Percentiles rank a stretch among this genome's conserved stretches.
Conservation (phyloP, 352 stramenopile genomes). For the Phytophthora sp. region DNA sequence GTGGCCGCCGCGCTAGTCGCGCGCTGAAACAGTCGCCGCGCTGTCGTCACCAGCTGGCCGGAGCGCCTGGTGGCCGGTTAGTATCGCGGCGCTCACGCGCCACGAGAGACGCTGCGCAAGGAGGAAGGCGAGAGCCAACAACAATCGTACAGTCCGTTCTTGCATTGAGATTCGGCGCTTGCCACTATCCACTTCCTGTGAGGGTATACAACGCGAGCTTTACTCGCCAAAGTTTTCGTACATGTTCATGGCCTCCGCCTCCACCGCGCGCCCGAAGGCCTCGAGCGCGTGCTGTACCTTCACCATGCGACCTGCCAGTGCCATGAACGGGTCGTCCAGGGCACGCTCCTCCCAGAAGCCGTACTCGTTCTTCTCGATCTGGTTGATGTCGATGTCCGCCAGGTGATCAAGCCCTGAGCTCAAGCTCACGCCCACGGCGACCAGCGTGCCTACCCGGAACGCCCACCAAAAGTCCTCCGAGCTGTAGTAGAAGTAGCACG, state of each 20-base stretch:
- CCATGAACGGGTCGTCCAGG: slow-evolving; percentile 51
- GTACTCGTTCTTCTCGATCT: slow-evolving; percentile 47
- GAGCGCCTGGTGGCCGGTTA: slow-evolving; percentile 8
- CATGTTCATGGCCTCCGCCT: slow-evolving; percentile 68
- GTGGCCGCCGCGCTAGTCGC: neutral
- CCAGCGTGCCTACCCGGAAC: slow-evolving; percentile 60
- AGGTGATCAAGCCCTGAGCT: slow-evolving; percentile 65
- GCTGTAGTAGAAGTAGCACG: slow-evolving; percentile 64
- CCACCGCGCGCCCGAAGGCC: slow-evolving; percentile 24
- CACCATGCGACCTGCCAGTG: slow-evolving; percentile 43
- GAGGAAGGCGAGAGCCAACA: neutral
- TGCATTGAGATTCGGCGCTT: slow-evolving; percentile 13
- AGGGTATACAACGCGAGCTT: neutral
- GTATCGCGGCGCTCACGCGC: slow-evolving; percentile 18
- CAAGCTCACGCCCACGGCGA: slow-evolving; percentile 57
- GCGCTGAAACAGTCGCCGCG: neutral
- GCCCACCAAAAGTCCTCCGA: slow-evolving; percentile 57
- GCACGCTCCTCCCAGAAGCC: slow-evolving; percentile 65
- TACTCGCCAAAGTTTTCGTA: slow-evolving; percentile 75
- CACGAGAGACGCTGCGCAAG: slow-evolving; percentile 18
- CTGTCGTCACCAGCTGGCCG: neutral
- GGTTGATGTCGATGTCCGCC: slow-evolving; percentile 53
- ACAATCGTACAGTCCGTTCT: slow-evolving; percentile 14
- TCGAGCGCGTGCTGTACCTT: slow-evolving; percentile 45
- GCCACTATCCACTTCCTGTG: slow-evolving; percentile 1